These are phyloP conservation scores for Coleophoma crateriformis DNA, from an alignment of 2,329 filamentous ascomycete species.

Conservation along the genomic window DNA sequence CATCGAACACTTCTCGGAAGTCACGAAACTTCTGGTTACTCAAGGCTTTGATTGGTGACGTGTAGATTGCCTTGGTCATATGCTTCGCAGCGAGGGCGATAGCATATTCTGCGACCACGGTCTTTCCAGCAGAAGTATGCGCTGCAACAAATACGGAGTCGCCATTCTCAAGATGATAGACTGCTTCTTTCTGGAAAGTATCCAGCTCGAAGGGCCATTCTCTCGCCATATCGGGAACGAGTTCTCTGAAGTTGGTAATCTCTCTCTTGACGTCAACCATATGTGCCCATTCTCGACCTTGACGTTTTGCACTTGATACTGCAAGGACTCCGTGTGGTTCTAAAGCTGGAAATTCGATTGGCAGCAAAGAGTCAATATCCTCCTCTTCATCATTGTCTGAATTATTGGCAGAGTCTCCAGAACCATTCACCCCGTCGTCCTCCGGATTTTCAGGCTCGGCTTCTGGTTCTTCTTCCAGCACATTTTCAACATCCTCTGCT, in stretches of 20 bases:
- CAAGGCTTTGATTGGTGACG: conserved; percentile 94
- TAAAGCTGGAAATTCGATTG: conserved; percentile 87
- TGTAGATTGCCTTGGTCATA: conserved; percentile 99
- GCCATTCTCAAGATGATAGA: conserved; percentile 93
- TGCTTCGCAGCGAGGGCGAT: conserved; percentile 95
- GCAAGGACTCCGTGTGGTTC: conserved; percentile 77
- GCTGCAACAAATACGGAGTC: conserved; percentile 98
- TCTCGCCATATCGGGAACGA: conserved; percentile 93
- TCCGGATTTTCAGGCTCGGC: conserved; percentile 24
- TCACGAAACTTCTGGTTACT: conserved; percentile 99
- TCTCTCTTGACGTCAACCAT: conserved; percentile 95
- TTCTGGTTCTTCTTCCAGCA: conserved; percentile 44
- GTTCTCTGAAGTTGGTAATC: conserved; percentile 87
- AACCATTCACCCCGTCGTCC: conserved; percentile 23
- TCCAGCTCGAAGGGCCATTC: conserved; percentile 98
- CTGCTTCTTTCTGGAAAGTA: conserved; percentile 96
- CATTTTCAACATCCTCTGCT: conserved; percentile 64
- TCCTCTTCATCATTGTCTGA: conserved; percentile 42
- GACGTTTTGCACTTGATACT: conserved; percentile 64
- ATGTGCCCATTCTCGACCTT: conserved; percentile 89
- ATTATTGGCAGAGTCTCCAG: conserved; percentile 26
- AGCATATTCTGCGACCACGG: conserved; percentile 95
- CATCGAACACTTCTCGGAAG: conserved; percentile 83
- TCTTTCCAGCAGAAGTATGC: conserved; percentile 96
- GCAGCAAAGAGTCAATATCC: conserved; percentile 80